These are phyloP conservation scores for Penicillium canescens DNA, from an alignment of 495 filamentous ascomycete genomes.

Conservation along the genomic window DNA sequence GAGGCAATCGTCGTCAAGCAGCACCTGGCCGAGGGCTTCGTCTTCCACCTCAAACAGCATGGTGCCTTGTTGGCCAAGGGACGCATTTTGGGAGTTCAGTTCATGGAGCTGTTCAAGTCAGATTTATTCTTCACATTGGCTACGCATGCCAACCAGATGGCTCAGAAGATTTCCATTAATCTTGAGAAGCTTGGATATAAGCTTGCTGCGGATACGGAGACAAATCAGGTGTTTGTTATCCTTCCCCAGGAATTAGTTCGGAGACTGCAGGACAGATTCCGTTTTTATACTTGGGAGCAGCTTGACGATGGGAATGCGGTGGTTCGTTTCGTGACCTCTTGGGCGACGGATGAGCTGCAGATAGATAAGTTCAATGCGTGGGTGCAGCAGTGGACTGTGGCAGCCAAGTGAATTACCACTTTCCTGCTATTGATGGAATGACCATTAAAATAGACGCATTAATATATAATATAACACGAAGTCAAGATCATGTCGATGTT, in stretches of 20 bases:
- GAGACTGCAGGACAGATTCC: constrained; percentile 29
- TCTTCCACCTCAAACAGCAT: constrained; percentile 46
- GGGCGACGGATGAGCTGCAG: constrained; percentile 37
- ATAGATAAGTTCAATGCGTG: constrained; percentile 37
- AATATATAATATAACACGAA: constrained; percentile 6
- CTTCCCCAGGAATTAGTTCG: constrained; percentile 23
- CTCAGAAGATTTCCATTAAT: constrained; percentile 30
- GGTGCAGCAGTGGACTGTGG: constrained; percentile 28
- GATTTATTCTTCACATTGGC: constrained; percentile 42
- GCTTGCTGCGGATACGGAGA: constrained; percentile 33
- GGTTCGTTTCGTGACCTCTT: constrained; percentile 38
- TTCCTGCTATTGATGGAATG: constrained; percentile 4
- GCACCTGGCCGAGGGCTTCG: constrained; percentile 38
- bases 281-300: constrained; percentile 38
- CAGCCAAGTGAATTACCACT: constrained; percentile 8
- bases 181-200: constrained; percentile 31
- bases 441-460: constrained; percentile 6
- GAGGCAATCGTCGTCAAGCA: constrained; percentile 44
- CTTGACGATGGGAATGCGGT: constrained; percentile 24
- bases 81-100: constrained; percentile 43
- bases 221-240: constrained; percentile 39
- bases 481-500: background rate
- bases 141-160: constrained; percentile 42
- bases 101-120: constrained; percentile 41
- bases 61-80: constrained; percentile 47